A percentile compares a stretch with the other conserved stretches of the same genome.
phyloP scores from a whole-genome alignment of 139 green algal genomes.

The Dunaliella sp. region DNA sequence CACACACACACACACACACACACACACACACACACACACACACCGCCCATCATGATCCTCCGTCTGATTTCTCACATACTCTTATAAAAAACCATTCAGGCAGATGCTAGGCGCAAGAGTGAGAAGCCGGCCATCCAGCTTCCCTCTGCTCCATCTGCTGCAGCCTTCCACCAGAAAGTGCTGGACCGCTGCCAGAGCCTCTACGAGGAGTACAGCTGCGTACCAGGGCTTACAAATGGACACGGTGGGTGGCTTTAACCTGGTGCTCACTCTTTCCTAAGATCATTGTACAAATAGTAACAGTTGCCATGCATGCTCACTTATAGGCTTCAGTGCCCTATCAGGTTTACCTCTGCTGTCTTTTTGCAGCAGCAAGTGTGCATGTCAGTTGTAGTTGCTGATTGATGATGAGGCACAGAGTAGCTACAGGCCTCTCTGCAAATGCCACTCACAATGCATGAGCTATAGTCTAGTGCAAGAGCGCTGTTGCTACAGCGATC shows the following conservation, averaged over 20 bases:
- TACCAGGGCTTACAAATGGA: conserved; percentile 12
- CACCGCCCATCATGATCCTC: neutral
- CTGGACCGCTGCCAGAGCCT: conserved; percentile 13
- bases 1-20: neutral
- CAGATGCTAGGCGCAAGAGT: neutral
- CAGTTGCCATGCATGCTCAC: no score
- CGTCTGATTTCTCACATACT: neutral
- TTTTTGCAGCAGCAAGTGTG: no score
- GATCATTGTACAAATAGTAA: no score
- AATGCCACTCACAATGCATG: no score
- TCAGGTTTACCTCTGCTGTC: no score
- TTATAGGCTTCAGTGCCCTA: no score
- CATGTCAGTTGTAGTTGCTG: no score
- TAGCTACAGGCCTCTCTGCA: no score
- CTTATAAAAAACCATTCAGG: neutral
- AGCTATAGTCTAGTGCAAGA: no score
- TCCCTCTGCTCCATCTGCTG: neutral
- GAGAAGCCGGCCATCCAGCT: neutral
- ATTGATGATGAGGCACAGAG: no score
- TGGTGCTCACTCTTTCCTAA: neutral
- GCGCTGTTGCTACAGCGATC: no score
- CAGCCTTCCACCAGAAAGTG: neutral
- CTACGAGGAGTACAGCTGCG: neutral
- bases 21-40: conserved; percentile 7
- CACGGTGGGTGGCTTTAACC: conserved; percentile 2